A percentile compares a stretch with the other conserved stretches of the same genome.
Evolutionary conservation across 1,284 basidiomycete species (phyloP).

Genomic region (Ganoderma leucocontextum): DNA sequence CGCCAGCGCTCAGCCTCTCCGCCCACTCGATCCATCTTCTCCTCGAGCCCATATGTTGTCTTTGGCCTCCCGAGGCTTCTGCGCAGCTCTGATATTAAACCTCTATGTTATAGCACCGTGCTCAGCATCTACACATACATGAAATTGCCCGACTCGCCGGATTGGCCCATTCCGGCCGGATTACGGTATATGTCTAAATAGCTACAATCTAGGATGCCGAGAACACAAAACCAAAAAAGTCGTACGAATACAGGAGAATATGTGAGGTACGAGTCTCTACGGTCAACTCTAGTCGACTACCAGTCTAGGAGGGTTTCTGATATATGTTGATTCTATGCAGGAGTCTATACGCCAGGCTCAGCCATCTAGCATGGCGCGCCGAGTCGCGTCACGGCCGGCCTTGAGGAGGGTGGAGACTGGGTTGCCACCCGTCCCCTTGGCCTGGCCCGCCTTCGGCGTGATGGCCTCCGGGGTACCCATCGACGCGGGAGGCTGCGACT

Average conservation of each 20-base stretch:
- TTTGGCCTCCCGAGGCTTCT: neutral
- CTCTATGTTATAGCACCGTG: neutral
- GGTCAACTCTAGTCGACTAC: neutral
- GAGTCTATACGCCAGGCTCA: slow-evolving; percentile 7
- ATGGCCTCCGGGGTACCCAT: slow-evolving; percentile 49
- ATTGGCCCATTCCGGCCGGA: neutral
- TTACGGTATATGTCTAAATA: neutral
- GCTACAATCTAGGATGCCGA: slow-evolving; percentile 14
- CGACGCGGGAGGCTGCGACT: slow-evolving; percentile 57
- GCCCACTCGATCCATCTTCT: neutral
- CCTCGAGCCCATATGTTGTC: neutral
- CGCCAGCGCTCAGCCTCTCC: neutral
- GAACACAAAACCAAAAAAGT: neutral
- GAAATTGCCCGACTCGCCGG: neutral
- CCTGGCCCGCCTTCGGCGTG: slow-evolving; percentile 54
- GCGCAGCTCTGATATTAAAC: neutral
- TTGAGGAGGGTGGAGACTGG: slow-evolving; percentile 85
- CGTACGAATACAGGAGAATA: neutral
- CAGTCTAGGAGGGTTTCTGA: slow-evolving; percentile 12
- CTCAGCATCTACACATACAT: neutral
- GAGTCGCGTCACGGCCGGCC: slow-evolving; percentile 87
- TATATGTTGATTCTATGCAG: slow-evolving; percentile 4
- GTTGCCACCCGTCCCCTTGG: slow-evolving; percentile 90
- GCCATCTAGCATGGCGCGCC: slow-evolving; percentile 61
- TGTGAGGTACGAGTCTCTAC: neutral